Conservation (phyloP, 306 rosid species). For the Quercus agrifolia region DNA sequence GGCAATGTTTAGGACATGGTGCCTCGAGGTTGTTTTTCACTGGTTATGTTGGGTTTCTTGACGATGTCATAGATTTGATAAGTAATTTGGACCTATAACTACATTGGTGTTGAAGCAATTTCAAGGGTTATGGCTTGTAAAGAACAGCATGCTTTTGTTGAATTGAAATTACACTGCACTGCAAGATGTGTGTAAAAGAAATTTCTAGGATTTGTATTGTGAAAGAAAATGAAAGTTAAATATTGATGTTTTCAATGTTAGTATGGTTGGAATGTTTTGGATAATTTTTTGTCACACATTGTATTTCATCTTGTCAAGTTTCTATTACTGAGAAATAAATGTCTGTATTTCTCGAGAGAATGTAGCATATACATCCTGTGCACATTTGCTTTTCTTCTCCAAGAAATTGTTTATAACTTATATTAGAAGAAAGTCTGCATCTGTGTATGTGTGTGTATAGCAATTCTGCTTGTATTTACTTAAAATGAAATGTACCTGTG, state of each 20-base stretch:
- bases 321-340: not conserved
- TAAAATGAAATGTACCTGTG: not conserved
- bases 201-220: not conserved
- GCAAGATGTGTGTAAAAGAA: not conserved
- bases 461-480: not conserved
- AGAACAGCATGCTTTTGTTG: not conserved
- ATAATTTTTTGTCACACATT: not conserved
- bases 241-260: not conserved
- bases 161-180: not conserved
- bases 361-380: not conserved
- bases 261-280: not conserved
- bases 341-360: not conserved
- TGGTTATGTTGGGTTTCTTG: not conserved
- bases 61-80: not conserved
- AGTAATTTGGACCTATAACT: not conserved
- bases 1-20: not conserved
- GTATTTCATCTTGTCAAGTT: not conserved
- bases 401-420: not conserved
- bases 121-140: not conserved
- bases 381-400: not conserved
- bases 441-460: not conserved
- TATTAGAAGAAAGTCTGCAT: not conserved
- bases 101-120: not conserved
- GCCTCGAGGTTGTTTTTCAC: not conserved
- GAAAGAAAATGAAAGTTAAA: not conserved